These are phyloP conservation scores for Xylaria intraflava DNA, from an alignment of 495 filamentous ascomycete species.

Conservation along the genomic window DNA sequence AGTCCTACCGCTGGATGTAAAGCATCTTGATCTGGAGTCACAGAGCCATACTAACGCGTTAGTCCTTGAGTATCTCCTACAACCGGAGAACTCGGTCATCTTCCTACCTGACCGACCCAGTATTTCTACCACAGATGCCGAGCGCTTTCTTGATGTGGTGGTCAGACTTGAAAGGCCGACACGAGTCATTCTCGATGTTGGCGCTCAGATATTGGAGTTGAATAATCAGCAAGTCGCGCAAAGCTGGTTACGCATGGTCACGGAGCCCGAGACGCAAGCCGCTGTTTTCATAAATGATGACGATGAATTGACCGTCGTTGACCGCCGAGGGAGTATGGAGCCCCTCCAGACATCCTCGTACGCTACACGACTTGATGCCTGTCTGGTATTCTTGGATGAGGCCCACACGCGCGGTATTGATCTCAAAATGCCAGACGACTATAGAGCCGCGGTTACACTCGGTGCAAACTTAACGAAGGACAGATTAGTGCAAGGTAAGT, in stretches of 20 bases:
- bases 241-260: constrained; percentile 35
- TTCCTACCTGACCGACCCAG: constrained; percentile 18
- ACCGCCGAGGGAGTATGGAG: constrained; percentile 39
- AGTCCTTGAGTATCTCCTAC: constrained; percentile 53
- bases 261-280: constrained; percentile 31
- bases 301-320: constrained; percentile 44
- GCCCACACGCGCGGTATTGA: constrained; percentile 72
- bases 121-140: constrained; percentile 25
- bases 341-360: constrained; percentile 56
- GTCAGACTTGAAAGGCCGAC: constrained; percentile 31
- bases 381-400: constrained; percentile 69
- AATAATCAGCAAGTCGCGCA: constrained; percentile 50
- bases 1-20: constrained; percentile 50
- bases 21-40: constrained; percentile 48
- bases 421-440: constrained; percentile 53
- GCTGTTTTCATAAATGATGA: constrained; percentile 49
- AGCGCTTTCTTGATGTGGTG: constrained; percentile 43
- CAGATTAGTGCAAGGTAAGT: constrained; percentile 63
- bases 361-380: constrained; percentile 50
- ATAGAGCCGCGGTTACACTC: constrained; percentile 62
- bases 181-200: constrained; percentile 65
- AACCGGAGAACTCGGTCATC: constrained; percentile 45
- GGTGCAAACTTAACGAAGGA: constrained; percentile 66
- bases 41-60: constrained; percentile 59
- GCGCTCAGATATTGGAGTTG: constrained; percentile 64